Evolutionary conservation across 2,329 filamentous ascomycete genomes (phyloP), one percentile per base, ranked within the genome.

Genomic region (Didymella arachidicola): DNA sequence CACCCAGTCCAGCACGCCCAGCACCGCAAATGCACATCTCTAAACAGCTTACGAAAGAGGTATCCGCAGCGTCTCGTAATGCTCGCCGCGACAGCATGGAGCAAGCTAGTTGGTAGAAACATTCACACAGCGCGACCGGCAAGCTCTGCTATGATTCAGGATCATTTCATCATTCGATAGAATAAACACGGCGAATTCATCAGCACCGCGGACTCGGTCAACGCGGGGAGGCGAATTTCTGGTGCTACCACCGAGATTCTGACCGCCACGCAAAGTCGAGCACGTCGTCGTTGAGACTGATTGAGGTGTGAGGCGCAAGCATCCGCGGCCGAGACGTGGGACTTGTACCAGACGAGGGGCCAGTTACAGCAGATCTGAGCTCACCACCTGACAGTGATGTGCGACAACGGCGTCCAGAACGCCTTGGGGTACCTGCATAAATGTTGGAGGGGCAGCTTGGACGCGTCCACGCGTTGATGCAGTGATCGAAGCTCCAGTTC

Each of bases 321-420:
- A 68, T 74, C 72, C 72, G 73, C 71, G 72, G 70, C 72, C 71
- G 71, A 64, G 66, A 68, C 50, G 18, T 34, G 45, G 27, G 29
- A 53, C 18, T 44, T 56, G 45, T 57, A 63, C 61, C 62, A 61
- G 60, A 61, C 49, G 55, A 62, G 50, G 50, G 49, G 59, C 64
- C 65, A 67, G 60, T 59, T 54, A 54, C 52, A 59, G 57, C 57
- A 67, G 39, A 57, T 48, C 59, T 62, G 53, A 59, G 43, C 43
- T 61, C 61, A 61, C 62, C 66, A 67, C 67, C 66, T 69, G 67
- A 70, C 65, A 53, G 53, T 59, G 48, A 54, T 55, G 59, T 68
- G 63, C 58, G 39, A 72, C 62, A 49, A 58, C 58, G 54, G 63
- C 62, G 62, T 54, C 53, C 49, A 57, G 51, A 55, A 32, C 41